Conservation (phyloP, 148 eudicot species). For the Talinum fruticosum region DNA sequence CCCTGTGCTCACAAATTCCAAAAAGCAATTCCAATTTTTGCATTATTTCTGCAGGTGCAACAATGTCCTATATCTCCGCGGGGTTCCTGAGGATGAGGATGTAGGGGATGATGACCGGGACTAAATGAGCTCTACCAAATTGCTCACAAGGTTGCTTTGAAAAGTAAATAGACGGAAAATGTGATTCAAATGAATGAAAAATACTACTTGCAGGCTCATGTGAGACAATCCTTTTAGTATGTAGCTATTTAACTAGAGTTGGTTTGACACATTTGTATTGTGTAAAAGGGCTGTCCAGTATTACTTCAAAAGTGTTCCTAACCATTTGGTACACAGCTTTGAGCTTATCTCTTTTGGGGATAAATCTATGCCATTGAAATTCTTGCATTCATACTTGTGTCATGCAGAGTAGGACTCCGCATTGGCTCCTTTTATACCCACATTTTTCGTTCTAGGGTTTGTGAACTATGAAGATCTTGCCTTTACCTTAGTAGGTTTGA, state of each 20-base stretch:
- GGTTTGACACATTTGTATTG: background rate
- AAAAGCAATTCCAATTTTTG: background rate
- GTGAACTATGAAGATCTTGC: too few relatives aligned
- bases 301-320: background rate
- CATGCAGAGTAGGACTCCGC: too few relatives aligned
- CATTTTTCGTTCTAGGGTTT: too few relatives aligned
- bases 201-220: background rate
- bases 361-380: background rate
- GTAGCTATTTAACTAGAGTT: background rate
- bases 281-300: background rate
- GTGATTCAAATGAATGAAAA: background rate
- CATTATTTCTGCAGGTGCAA: background rate
- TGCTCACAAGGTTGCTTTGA: background rate
- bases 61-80: background rate
- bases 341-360: background rate
- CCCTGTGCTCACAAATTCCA: background rate
- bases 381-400: background rate
- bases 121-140: background rate
- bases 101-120: slow-evolving; percentile 3
- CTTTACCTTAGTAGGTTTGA: too few relatives aligned
- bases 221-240: background rate
- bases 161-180: background rate
- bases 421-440: too few relatives aligned
- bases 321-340: background rate
- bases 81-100: slow-evolving; percentile 4